Conservation (phyloP, 352 stramenopile genomes). For the Globisporangium lucens region DNA sequence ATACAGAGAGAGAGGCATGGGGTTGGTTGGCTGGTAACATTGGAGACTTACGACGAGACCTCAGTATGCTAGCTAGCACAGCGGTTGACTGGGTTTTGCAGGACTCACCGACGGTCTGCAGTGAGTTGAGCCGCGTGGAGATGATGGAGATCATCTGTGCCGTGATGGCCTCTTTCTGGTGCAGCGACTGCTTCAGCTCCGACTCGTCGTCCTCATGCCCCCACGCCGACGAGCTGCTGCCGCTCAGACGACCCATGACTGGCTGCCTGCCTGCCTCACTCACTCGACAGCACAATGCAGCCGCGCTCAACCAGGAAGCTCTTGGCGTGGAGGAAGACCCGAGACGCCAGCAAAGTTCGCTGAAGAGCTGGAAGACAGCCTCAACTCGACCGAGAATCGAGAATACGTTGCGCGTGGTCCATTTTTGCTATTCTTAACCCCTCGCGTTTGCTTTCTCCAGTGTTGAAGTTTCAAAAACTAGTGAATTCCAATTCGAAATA, state of each 20-base stretch:
- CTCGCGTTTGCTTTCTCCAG: background rate
- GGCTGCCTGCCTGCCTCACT: background rate
- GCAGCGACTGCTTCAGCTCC: conserved; percentile 52
- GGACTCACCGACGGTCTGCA: conserved; percentile 52
- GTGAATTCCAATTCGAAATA: background rate
- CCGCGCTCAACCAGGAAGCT: no score
- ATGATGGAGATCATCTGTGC: conserved; percentile 83
- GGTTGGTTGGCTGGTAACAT: background rate
- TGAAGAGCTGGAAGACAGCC: background rate
- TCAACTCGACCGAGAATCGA: background rate
- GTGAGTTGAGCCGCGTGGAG: conserved; percentile 53
- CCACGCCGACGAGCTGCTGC: conserved; percentile 13
- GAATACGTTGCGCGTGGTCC: background rate
- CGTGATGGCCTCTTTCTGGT: conserved; percentile 75
- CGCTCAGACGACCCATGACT: conserved; percentile 22
- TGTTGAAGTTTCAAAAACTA: background rate
- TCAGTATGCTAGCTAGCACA: no score
- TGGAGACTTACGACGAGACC: no score
- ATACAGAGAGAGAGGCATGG: background rate
- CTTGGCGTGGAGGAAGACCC: background rate
- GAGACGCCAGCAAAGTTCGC: background rate
- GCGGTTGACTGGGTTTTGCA: no score
- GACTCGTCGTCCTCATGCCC: conserved; percentile 31
- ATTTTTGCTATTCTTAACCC: background rate
- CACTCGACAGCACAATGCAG: no score